Percentiles rank a stretch among this genome's conserved stretches.
These are phyloP conservation scores for sunflower (Helianthus annuus) DNA, from an alignment of 129 eudicot species.

Conservation along the genomic window HanXRQr2.0-SUNRISE NC_035441.2:168876871-168877370, in stretches of 20 bases:
- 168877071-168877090: background rate
- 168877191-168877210: background rate
- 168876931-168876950: too few species aligned
- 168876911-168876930: too few species aligned
- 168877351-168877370: conserved; percentile 14
- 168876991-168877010: too few species aligned
- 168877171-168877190: background rate
- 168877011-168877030: background rate
- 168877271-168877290: conserved; percentile 15
- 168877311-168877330: conserved; percentile 20
- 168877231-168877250: conserved; percentile 3
- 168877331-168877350: conserved; percentile 17
- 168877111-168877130: background rate
- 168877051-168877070: background rate
- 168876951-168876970: too few species aligned
- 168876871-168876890: too few species aligned
- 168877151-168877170: background rate
- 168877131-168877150: background rate
- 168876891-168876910: too few species aligned
- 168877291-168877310: conserved; percentile 27
- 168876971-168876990: too few species aligned
- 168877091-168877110: background rate
- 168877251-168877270: conserved; percentile 26
- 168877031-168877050: background rate
- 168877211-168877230: background rate